A percentile compares a stretch with the other conserved stretches of the same genome.
These are phyloP conservation scores for Euphrasia arctica DNA, from an alignment of 305 asterid species.

Conservation along the genomic window DNA sequence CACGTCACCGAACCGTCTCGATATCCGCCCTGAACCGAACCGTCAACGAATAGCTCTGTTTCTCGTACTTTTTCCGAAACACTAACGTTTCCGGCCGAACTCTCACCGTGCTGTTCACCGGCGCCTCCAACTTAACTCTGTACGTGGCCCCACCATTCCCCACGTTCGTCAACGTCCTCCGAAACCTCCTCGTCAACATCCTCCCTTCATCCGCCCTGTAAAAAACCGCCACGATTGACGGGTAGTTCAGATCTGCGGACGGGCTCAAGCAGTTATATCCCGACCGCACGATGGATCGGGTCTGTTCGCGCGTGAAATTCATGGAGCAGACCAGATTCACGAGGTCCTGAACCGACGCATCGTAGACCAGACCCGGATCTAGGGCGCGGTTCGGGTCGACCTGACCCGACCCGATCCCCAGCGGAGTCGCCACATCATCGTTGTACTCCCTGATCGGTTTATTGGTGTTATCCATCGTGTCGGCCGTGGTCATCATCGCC, in stretches of 20 bases:
- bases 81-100: slow-evolving; percentile 28
- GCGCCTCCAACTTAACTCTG: slow-evolving; percentile 26
- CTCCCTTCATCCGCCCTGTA: background rate
- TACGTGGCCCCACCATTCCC: slow-evolving; percentile 33
- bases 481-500: slow-evolving; percentile 40
- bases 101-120: slow-evolving; percentile 19
- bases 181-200: slow-evolving; percentile 18
- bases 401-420: slow-evolving; percentile 33
- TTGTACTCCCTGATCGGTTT: slow-evolving; percentile 27
- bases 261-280: slow-evolving; percentile 35
- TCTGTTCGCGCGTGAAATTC: slow-evolving; percentile 36
- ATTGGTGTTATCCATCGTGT: slow-evolving; percentile 26
- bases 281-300: slow-evolving; percentile 30
- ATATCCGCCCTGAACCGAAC: slow-evolving; percentile 17
- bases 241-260: slow-evolving; percentile 39
- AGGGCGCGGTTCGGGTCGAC: slow-evolving; percentile 38
- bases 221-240: slow-evolving; percentile 28
- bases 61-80: slow-evolving; percentile 32
- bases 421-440: background rate
- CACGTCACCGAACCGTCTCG: slow-evolving; percentile 19
- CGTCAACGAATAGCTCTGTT: slow-evolving; percentile 23
- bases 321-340: slow-evolving; percentile 33
- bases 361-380: slow-evolving; percentile 40
- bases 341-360: slow-evolving; percentile 27
- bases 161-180: slow-evolving; percentile 34